A percentile compares a stretch with the other conserved stretches of the same genome.
Evolutionary conservation across 106 monocot genomes (phyloP).

Genomic region (Dendrobium catenatum): DNA sequence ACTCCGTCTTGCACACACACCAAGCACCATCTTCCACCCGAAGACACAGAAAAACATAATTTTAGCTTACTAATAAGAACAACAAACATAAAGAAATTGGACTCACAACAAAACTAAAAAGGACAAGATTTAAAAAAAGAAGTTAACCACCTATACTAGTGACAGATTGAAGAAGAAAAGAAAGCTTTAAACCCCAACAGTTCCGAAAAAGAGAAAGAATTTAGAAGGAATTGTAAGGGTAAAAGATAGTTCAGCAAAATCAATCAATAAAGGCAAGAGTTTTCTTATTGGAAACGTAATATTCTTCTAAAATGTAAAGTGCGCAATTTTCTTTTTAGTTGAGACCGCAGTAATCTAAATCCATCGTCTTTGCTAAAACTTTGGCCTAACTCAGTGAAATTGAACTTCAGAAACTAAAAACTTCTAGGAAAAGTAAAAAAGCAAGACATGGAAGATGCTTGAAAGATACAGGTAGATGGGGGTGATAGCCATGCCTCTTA

Average conservation of each 20-base stretch:
- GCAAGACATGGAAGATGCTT: not conserved
- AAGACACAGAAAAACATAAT: not conserved
- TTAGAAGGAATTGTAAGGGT: not conserved
- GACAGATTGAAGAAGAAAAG: not conserved
- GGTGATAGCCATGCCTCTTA: not conserved
- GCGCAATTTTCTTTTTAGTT: too few relatives aligned
- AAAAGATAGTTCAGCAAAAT: too few relatives aligned
- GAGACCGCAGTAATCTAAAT: not conserved
- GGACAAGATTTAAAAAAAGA: not conserved
- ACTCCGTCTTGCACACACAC: constrained; percentile 54
- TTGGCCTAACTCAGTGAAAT: not conserved
- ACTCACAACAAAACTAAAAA: not conserved
- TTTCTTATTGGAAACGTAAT: too few relatives aligned
- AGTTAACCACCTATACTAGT: not conserved
- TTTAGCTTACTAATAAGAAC: not conserved
- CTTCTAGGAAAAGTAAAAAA: not conserved
- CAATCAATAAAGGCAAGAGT: too few relatives aligned
- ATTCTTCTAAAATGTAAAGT: too few relatives aligned
- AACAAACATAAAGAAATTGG: not conserved
- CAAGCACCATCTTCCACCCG: constrained; percentile 47
- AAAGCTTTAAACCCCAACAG: not conserved
- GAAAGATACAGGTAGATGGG: not conserved
- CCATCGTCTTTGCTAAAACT: not conserved
- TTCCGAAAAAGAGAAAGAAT: not conserved
- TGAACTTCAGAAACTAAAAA: not conserved